Evolutionary conservation across 371 early-diverging fungal genomes (phyloP), one percentile per base, ranked within the genome.

Genomic region (Saksenaea oblongispora): DNA sequence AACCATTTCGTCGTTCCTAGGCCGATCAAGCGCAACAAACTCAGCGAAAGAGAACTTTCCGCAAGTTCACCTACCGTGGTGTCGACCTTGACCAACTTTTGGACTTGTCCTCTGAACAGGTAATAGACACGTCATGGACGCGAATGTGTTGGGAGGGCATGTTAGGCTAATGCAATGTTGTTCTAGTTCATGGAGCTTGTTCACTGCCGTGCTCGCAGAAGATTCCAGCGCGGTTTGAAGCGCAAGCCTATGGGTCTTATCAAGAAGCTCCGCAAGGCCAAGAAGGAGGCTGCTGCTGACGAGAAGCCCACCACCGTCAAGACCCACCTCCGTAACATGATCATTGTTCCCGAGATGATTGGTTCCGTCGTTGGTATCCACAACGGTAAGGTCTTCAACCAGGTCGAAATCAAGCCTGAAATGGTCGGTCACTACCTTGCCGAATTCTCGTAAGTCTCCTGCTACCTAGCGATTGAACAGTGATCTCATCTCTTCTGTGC

Each of bases 31-130:
- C 51, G 11, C 77, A 80, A 74, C 58, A 68, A 58, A 62, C 65
- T 27, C 85, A 89, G 80, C 92, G 92, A 90, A 96, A 94, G 89
- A 84, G 99, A 75, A 91, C 94, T 70, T 99, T 99, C 95, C 92
- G 94, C 85, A 98, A 94, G 88, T 99, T 94, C 91, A 91, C 93
- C 76, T 99, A 92, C 96, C 94, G 98, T 76, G 99, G 99, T 71
- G 89, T 99, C 66, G 97, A 97, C 77, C 93, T 99, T 70, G 79
- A 78, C 36, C 75, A 75, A 70, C 93, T 99, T 72, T 87, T 97
- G 77, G 97, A 97, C 79, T 84, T 99, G 84, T 83, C 87, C 84
- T 88, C 86, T 76, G 98, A 95, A 86, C 90, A 91, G 84, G 86
- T 87, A 78, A 65, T 15, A 28, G 37, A 14, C 36, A 2, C 34